Conservation (phyloP, 768 basidiomycete genomes). For the Serendipita indica region DNA sequence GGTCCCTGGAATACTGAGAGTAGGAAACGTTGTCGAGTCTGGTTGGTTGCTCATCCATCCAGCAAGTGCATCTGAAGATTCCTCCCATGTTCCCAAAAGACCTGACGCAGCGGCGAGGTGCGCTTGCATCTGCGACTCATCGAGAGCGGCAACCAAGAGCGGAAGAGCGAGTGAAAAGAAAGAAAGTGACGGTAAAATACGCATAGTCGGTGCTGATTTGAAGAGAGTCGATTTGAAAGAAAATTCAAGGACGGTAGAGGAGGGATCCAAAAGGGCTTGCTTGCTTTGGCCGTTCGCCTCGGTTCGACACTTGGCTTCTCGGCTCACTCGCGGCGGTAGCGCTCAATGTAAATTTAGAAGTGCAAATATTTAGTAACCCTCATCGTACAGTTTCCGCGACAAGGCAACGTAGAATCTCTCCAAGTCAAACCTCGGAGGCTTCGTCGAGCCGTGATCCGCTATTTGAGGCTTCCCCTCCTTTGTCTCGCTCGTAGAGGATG, state of each 20-base stretch:
- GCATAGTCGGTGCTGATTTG: neutral
- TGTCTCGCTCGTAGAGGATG: constrained; percentile 14
- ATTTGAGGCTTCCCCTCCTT: constrained; percentile 17
- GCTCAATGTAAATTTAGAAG: no score
- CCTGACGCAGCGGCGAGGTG: neutral
- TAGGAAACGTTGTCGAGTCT: neutral
- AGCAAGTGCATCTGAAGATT: neutral
- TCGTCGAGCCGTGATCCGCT: constrained; percentile 18
- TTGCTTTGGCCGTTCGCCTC: neutral
- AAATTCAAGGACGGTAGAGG: neutral
- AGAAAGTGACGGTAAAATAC: neutral
- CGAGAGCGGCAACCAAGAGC: neutral
- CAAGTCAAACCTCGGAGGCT: constrained; percentile 51
- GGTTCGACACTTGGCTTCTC: no score
- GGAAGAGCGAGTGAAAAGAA: constrained; percentile 1
- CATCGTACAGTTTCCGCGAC: constrained; percentile 79
- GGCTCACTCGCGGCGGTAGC: no score
- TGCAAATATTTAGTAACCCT: constrained; percentile 47
- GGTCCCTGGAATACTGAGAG: neutral
- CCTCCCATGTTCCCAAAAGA: neutral
- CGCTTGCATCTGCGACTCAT: neutral
- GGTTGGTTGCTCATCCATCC: neutral
- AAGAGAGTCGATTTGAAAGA: neutral
- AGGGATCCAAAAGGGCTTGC: neutral
- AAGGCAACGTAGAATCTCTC: constrained; percentile 84